phyloP scores from a whole-genome alignment of 2,329 filamentous ascomycete genomes.

The Curvularia verruculosa region DNA sequence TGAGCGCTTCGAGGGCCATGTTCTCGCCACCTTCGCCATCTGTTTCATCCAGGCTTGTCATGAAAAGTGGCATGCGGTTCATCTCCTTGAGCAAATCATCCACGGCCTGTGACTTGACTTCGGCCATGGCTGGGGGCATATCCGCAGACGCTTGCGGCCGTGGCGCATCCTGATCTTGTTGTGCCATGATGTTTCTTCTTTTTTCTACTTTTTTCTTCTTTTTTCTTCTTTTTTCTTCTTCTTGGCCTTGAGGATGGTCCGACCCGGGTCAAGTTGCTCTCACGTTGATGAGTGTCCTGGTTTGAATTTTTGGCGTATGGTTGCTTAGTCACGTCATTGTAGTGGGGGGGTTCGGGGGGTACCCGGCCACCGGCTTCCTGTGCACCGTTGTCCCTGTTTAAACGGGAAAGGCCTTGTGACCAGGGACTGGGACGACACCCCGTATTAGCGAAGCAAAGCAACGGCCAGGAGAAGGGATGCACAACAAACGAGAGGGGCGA shows the following conservation, averaged over 20 bases:
- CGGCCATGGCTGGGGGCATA: constrained; percentile 65
- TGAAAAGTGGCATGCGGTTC: constrained; percentile 84
- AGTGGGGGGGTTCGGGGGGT: constrained; percentile 17
- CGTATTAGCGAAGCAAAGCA: background rate
- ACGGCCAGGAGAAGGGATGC: constrained; percentile 10
- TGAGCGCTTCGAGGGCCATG: constrained; percentile 81
- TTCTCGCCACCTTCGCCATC: constrained; percentile 73
- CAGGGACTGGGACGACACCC: background rate
- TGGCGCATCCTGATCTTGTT: constrained; percentile 16
- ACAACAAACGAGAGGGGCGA: constrained; percentile 14
- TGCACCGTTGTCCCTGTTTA: constrained; percentile 1
- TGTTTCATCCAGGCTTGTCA: constrained; percentile 80
- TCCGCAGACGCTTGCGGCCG: constrained; percentile 46
- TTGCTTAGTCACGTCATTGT: constrained; percentile 28
- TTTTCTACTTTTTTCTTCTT: background rate
- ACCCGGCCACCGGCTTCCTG: background rate
- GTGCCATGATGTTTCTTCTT: constrained; percentile 24
- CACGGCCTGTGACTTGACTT: constrained; percentile 60
- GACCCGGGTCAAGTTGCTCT: constrained; percentile 3
- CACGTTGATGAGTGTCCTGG: constrained; percentile 4
- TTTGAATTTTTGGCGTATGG: constrained; percentile 26
- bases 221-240: background rate
- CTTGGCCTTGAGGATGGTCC: background rate
- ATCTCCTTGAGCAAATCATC: constrained; percentile 69
- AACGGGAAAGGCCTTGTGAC: background rate